phyloP scores from a whole-genome alignment of 2,329 filamentous ascomycete species.

The Lasiodiplodia hormozganensis region DNA sequence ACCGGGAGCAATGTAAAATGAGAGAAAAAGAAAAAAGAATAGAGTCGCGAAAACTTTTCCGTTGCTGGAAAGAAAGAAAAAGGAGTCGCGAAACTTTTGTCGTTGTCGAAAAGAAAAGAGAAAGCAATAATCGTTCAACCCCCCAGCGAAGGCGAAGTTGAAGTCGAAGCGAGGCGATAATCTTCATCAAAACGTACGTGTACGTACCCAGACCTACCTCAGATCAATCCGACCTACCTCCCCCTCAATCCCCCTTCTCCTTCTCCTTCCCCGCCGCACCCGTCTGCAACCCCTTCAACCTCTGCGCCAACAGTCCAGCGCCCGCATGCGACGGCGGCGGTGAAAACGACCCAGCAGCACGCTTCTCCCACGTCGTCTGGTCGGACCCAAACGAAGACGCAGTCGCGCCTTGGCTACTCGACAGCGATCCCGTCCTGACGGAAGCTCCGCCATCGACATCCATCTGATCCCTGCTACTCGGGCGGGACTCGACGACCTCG shows the following conservation, averaged over 20 bases:
- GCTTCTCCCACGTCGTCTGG: slow-evolving; percentile 66
- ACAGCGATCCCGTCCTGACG: neutral
- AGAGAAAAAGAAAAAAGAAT: neutral
- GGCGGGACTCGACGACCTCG: slow-evolving; percentile 39
- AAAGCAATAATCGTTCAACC: no score
- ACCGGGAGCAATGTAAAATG: slow-evolving; percentile 1
- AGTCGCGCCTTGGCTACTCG: neutral
- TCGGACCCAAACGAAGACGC: slow-evolving; percentile 33
- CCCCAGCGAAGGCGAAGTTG: no score
- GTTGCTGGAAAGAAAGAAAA: no score
- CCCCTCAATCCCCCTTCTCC: no score
- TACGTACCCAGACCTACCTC: no score
- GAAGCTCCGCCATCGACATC: slow-evolving; percentile 24
- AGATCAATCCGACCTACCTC: slow-evolving; percentile 1
- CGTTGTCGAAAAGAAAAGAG: no score
- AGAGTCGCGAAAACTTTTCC: no score
- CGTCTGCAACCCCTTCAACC: slow-evolving; percentile 63
- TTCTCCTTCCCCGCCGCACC: no score
- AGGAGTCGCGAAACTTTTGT: no score
- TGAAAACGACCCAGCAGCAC: slow-evolving; percentile 53
- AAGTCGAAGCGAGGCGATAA: neutral
- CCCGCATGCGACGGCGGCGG: slow-evolving; percentile 63
- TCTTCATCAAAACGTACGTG: neutral
- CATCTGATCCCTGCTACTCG: slow-evolving; percentile 36
- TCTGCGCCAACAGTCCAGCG: slow-evolving; percentile 74